Base-by-base conservation (phyloP, 305 asterid genomes). In the Petunia hybrid region DNA sequence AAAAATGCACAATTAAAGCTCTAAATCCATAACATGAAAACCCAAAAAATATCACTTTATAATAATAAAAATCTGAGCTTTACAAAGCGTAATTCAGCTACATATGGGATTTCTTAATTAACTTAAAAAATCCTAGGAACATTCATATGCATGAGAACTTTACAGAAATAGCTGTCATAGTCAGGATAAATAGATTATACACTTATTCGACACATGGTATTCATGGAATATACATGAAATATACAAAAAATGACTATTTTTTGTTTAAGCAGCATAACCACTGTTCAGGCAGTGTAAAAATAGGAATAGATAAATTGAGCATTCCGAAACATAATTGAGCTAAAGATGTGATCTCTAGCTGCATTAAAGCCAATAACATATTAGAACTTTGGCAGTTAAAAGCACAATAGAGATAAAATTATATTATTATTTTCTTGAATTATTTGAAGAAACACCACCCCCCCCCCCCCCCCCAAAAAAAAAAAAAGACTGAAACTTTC, bases 381-480 rank as follows among this genome's bases (percentile, higher is more conserved):
- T 1, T 12, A 73, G 46, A 73, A 73, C 14, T 53, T 38, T 7
- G 38, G 64, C 8, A 53, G 13, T 53, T 13, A 38, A 51, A 74
- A 74, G 48, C 64, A 38, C 64, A 74, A 14, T 74, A 46, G 79
- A 74, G 65, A 74, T 53, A 48, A 74, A 13, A 22, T 22, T 55
- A 74, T 74, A 12, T 51, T 36, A 53, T 53, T 22, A 22, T 22
- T 22, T 74, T 53, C 38, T 38, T 51, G 5, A 74, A 36, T 16
- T 74, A 53, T 38, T 53, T 74, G 78, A 60, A 46, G 43, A 36
- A 73, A 73, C 35, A 35, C 46, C 63, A 13, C n/a, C n/a, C n/a
- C n/a, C n/a, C n/a, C n/a, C n/a, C n/a, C n/a, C n/a, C n/a, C n/a
- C n/a, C n/a, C n/a, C n/a, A n/a, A 22, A 22, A 22, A 1, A 22